These are phyloP conservation scores for Cadophora sp. DNA, from an alignment of 2,329 filamentous ascomycete species.

Conservation along the genomic window DNA sequence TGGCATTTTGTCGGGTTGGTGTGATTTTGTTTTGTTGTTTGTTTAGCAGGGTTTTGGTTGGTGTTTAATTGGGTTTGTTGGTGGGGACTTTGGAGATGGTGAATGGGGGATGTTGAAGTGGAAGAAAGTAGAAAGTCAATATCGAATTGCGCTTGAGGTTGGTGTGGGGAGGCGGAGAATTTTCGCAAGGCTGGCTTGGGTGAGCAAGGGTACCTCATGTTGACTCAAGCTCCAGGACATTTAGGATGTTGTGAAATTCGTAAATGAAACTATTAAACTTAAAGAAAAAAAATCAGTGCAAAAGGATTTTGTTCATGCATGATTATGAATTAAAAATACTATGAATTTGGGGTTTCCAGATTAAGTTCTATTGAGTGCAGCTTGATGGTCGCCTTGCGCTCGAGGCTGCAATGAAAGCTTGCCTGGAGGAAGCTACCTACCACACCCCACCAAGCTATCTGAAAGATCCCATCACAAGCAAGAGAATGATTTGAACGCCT, in stretches of 20 bases:
- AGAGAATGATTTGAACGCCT: constrained; percentile 25
- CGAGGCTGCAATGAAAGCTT: constrained; percentile 30
- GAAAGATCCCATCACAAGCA: constrained; percentile 22
- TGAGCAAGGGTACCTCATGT: no score
- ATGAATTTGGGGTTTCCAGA: background rate
- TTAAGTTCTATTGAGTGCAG: no score
- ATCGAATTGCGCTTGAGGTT: constrained; percentile 14
- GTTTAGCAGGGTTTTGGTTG: no score
- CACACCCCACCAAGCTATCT: constrained; percentile 17
- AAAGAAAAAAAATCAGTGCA: no score
- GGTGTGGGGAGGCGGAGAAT: constrained; percentile 7
- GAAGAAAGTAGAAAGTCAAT: constrained; percentile 2
- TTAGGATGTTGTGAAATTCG: no score
- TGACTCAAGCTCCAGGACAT: no score
- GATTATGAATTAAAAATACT: no score
- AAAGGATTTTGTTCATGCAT: no score
- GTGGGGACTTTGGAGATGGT: background rate
- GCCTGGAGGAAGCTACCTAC: constrained; percentile 18
- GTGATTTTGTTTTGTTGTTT: background rate
- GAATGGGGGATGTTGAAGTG: background rate
- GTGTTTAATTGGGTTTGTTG: constrained; percentile 21
- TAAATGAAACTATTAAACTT: no score
- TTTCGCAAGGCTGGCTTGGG: constrained; percentile 16
- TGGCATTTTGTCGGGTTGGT: constrained; percentile 36
- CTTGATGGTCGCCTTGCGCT: constrained; percentile 37